Percentiles rank a stretch among this genome's conserved stretches.
Conservation (phyloP, 306 rosid species). For the Cucurbita pepo region DNA sequence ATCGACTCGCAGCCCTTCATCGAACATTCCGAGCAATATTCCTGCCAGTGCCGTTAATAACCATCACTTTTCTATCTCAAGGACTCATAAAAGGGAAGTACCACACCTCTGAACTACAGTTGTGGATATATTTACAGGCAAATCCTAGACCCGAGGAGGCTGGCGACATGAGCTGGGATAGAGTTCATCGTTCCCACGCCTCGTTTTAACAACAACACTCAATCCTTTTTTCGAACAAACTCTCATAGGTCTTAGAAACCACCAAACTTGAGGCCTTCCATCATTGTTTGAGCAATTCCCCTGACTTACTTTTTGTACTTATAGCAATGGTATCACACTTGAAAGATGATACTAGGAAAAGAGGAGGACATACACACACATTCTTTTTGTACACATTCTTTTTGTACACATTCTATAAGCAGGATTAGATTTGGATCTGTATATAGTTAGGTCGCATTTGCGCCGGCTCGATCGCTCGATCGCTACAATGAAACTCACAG, state of each 20-base stretch:
- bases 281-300: background rate
- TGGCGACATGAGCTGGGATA: background rate
- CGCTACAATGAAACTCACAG: background rate
- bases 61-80: conserved; percentile 5
- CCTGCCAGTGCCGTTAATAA: conserved; percentile 16
- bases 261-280: background rate
- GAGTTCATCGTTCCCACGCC: background rate
- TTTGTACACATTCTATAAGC: background rate
- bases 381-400: background rate
- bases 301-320: background rate
- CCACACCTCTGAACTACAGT: conserved; percentile 24
- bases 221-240: background rate
- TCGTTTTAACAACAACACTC: background rate
- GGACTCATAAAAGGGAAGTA: conserved; percentile 13
- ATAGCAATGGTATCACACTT: background rate
- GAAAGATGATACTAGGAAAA: conserved; percentile 3
- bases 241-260: background rate
- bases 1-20: conserved; percentile 15
- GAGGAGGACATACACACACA: background rate
- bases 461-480: background rate
- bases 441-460: background rate
- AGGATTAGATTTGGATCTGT: conserved; percentile 3
- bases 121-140: conserved; percentile 6
- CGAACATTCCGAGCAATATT: conserved; percentile 19
- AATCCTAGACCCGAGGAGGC: background rate